Evolutionary conservation across 768 basidiomycete genomes (phyloP).

Genomic region (Termitomyces sp.): DNA sequence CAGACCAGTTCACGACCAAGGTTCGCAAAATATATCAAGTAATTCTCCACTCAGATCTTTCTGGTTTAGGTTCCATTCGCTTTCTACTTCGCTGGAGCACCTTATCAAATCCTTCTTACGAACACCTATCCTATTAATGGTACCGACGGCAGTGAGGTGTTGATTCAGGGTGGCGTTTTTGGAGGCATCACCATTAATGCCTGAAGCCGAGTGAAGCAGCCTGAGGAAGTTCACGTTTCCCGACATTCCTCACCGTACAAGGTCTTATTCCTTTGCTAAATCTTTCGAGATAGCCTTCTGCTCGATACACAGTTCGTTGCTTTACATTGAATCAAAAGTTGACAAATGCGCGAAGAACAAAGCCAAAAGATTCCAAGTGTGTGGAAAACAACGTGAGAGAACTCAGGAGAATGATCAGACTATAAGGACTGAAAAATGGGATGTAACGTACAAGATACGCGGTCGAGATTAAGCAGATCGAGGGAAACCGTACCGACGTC

Average conservation of each 20-base stretch:
- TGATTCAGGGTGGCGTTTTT: constrained; percentile 5
- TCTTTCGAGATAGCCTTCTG: neutral
- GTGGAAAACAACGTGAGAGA: no score
- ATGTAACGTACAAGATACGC: no score
- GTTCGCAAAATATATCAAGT: neutral
- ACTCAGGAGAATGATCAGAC: no score
- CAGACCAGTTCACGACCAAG: constrained; percentile 6
- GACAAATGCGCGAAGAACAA: no score
- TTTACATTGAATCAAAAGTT: neutral
- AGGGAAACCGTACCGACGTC: neutral
- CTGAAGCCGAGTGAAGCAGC: neutral
- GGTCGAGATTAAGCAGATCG: neutral
- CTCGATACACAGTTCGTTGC: neutral
- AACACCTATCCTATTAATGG: constrained; percentile 1
- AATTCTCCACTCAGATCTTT: neutral
- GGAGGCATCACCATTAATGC: neutral
- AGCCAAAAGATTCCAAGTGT: no score
- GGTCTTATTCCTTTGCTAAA: neutral
- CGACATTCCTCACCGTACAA: neutral
- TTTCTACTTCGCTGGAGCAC: constrained; percentile 3
- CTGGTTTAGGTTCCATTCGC: neutral
- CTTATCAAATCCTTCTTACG: neutral
- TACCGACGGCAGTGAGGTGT: constrained; percentile 8
- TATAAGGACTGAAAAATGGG: no score
- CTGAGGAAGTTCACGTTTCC: neutral